Conservation (phyloP, 2,329 filamentous ascomycete genomes). For the Knoxdaviesia proteae region DNA sequence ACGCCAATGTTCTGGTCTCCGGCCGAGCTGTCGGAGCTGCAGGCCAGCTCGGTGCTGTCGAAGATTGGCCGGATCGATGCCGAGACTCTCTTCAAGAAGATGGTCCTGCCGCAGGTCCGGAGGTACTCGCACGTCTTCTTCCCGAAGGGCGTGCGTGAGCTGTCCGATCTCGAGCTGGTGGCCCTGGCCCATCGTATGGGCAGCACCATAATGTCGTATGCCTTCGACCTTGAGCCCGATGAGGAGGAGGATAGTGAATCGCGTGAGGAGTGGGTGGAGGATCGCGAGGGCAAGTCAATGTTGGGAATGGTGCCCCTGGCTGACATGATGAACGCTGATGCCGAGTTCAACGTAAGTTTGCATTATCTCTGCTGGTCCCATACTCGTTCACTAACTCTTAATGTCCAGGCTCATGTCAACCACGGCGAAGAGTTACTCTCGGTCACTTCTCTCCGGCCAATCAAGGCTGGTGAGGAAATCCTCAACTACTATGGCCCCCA, state of each 20-base stretch:
- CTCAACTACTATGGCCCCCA: slow-evolving; percentile 81
- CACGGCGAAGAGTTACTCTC: slow-evolving; percentile 35
- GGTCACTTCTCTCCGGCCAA: slow-evolving; percentile 50
- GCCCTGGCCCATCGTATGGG: slow-evolving; percentile 57
- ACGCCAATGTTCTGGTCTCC: slow-evolving; percentile 80
- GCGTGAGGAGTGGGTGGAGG: slow-evolving; percentile 42
- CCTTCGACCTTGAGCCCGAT: slow-evolving; percentile 53
- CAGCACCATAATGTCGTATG: slow-evolving; percentile 79
- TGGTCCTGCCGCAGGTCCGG: slow-evolving; percentile 29
- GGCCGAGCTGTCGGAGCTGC: slow-evolving; percentile 47
- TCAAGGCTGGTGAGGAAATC: slow-evolving; percentile 53
- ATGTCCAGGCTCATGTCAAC: slow-evolving; percentile 27
- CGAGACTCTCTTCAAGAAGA: slow-evolving; percentile 42
- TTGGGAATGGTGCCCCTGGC: slow-evolving; percentile 86
- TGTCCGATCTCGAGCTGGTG: slow-evolving; percentile 24
- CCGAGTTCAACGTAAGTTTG: slow-evolving; percentile 46
- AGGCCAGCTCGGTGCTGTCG: slow-evolving; percentile 53
- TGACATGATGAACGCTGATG: slow-evolving; percentile 77
- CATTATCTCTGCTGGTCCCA: not conserved
- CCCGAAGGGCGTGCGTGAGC: slow-evolving; percentile 11
- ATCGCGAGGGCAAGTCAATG: slow-evolving; percentile 31
- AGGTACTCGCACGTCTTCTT: slow-evolving; percentile 24
- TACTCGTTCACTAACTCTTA: not conserved
- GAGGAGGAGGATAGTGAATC: slow-evolving; percentile 33
- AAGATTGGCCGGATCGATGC: slow-evolving; percentile 60